Base-by-base conservation (phyloP, 805 yeast genomes). In the Priceomyces melissophilus region DNA sequence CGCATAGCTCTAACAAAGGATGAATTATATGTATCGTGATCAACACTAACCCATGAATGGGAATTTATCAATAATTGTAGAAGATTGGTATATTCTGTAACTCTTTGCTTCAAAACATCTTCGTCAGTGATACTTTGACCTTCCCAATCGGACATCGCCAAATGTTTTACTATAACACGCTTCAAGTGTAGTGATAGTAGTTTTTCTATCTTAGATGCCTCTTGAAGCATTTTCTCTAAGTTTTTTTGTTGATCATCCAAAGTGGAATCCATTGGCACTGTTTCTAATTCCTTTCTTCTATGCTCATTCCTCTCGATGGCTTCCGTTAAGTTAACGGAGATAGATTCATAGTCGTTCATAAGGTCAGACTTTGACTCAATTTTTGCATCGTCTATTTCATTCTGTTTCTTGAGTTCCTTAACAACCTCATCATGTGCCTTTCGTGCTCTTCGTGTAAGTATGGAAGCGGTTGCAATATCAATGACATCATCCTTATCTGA, bases 401-500 rank as follows among this genome's bases (percentile, higher is more conserved):
- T 13, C 14, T 20, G 30, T 28, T 15, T 14, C 40, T 41, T 13
- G 10, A 37, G 11, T 20, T 40, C 32, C 4, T 40, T 35, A 20
- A 39, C 33, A 20, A 35, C 36, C 13, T 43, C 43, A 14, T 33
- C 39, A 32, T 50, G 50, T 32, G 46, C 38, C 9, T 35, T 20
- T 3, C 36, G 25, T 15, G 46, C 37, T 10, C 42, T 35, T 11
- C 32, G 14, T 8, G 49, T 40, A 12, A 46, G 32, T 3, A 27
- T 25, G 11, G 59, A 52, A 2, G 67, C 58, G 10, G 55, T 42
- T 11, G 63, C 61, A 11, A 54, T 50, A 4, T 54, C 55, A 14
- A 62, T 54, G 12, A 56, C 57, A 29, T 61, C 67, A 37, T 54
- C 56, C 42, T 59, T 60, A 29, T 52, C 59, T 3, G 61, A 57